phyloP scores from a whole-genome alignment of 768 basidiomycete genomes.

The Trametes villosa region DNA sequence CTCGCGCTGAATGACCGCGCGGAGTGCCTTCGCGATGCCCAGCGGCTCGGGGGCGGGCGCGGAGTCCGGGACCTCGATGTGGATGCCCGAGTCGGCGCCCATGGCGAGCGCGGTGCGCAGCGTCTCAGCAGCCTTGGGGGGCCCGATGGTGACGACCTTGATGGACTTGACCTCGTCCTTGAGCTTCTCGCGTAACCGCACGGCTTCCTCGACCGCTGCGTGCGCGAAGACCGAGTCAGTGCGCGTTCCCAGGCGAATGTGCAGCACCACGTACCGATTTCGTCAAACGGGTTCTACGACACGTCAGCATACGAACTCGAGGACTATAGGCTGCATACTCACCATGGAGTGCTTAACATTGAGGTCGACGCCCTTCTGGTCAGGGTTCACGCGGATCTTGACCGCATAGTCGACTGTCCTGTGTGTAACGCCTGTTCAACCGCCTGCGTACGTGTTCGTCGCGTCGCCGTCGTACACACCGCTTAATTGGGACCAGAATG shows the following conservation, averaged over 20 bases:
- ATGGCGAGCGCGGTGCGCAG: conserved; percentile 96
- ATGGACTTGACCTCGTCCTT: conserved; percentile 83
- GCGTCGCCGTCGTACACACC: conserved; percentile 46
- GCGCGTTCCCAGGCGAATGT: neutral
- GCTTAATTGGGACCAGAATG: conserved; percentile 93
- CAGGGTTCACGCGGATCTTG: conserved; percentile 96
- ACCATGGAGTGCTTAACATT: conserved; percentile 99
- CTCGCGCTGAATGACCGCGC: conserved; percentile 70
- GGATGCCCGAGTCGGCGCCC: conserved; percentile 93
- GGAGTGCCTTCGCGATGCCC: conserved; percentile 84
- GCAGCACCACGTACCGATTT: conserved; percentile 74
- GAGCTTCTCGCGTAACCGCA: conserved; percentile 86
- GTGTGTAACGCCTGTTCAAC: conserved; percentile 11
- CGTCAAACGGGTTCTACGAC: conserved; percentile 93
- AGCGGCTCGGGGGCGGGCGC: conserved; percentile 86
- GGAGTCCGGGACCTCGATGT: conserved; percentile 82
- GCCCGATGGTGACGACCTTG: conserved; percentile 93
- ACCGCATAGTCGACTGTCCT: conserved; percentile 97
- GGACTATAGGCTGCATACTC: conserved; percentile 29
- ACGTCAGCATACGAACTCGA: neutral
- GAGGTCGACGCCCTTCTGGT: conserved; percentile 94
- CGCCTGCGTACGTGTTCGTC: neutral
- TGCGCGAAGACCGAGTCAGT: conserved; percentile 6
- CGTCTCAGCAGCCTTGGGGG: conserved; percentile 85
- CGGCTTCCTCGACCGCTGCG: conserved; percentile 94